Base-by-base conservation (phyloP, 768 basidiomycete genomes). In the Asterophora lycoperdoides region DNA sequence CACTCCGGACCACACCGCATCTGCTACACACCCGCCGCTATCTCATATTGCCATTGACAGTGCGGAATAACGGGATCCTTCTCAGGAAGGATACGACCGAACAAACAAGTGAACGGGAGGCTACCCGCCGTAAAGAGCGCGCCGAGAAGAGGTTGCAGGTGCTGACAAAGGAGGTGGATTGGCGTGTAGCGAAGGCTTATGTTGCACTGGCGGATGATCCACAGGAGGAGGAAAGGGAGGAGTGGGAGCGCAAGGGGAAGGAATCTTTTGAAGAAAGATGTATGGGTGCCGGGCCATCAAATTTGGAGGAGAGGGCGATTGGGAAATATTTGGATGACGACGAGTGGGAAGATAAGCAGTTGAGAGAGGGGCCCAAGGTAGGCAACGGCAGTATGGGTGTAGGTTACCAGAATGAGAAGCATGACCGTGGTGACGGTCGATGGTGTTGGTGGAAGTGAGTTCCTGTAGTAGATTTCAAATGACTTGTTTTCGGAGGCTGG, bases 1-100 rank as follows among this genome's bases (percentile, higher is more conserved):
- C 84, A 3, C 65, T 89, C 15, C 77, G 69, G 49, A 87, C 83
- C 0, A 88, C 81, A 0, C 87, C 88, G 5, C 84, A 89, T 58
- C 68, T 89, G 7, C 69, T 89, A 13, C 86, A 88, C 62, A 88
- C 86, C 1, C 79, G 86, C 5, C 67, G 71, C 1, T 77, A 68
- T 52, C 64, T 89, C 48, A 60, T 70, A 13, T 68, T 88, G 8
- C 84, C 84, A 1, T 67, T 74, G 2, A 70, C 70, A 15, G 60
- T 68, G 4, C 66, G 62, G 45, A 65, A 56, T 11, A 57, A 56
- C 23, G 41, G 56, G 38, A 35, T 49, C 51, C 55, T 55, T 53
- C 56, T 53, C 30, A 55, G 43, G 28, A 59, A 37, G 26, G 44
- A 60, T 20, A 55, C 60, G 17, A 37, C 57, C 6, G 60, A 59